Evolutionary conservation across 805 yeast genomes (phyloP).

Genomic region (Torulaspora franciscae): DNA sequence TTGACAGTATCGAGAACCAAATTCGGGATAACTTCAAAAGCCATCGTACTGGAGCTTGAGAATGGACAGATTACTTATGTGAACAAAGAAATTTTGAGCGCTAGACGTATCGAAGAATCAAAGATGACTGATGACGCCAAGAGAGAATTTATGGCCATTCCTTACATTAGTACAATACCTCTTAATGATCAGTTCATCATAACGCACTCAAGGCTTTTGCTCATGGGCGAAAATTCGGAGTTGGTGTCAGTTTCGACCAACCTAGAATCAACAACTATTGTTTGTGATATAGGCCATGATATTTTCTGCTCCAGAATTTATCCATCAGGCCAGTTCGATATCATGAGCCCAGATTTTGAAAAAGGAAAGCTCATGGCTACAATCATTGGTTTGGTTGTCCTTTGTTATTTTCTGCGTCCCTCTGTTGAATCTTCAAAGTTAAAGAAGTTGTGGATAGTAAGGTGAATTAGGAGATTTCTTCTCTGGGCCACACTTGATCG

Average conservation of each 20-base stretch:
- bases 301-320: constrained; percentile 69
- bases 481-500: not conserved
- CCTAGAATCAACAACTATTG: constrained; percentile 75
- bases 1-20: constrained; percentile 54
- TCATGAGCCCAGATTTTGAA: constrained; percentile 62
- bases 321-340: constrained; percentile 83
- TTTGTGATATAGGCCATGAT: constrained; percentile 64
- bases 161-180: constrained; percentile 61
- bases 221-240: constrained; percentile 29
- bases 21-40: constrained; percentile 63
- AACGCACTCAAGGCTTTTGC: constrained; percentile 47
- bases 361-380: constrained; percentile 59
- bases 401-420: constrained; percentile 50
- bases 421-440: constrained; percentile 51
- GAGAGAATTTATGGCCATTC: constrained; percentile 52
- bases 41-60: constrained; percentile 53
- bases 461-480: constrained; percentile 8
- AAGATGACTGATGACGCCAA: constrained; percentile 49
- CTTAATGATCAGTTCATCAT: constrained; percentile 46
- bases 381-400: constrained; percentile 45
- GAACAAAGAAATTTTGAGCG: constrained; percentile 66
- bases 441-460: constrained; percentile 48
- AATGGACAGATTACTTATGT: constrained; percentile 59
- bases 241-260: constrained; percentile 54
- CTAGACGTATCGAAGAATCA: constrained; percentile 61